Conservation (phyloP, 345 rosid species). For the Aquilaria malaccensis region DNA sequence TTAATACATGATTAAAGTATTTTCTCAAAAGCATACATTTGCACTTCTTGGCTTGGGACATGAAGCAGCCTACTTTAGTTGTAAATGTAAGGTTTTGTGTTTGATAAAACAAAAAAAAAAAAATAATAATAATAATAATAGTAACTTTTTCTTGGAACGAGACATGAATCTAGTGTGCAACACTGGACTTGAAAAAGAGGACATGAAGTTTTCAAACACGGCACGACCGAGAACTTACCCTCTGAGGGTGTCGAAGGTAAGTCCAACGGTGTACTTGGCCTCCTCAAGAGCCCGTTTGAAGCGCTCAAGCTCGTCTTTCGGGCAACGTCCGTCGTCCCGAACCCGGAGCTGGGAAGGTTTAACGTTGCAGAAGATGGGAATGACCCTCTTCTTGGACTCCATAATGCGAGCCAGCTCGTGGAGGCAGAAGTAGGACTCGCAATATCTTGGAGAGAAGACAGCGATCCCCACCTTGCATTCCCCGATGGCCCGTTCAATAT, state of each 20-base stretch:
- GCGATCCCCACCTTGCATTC: constrained; percentile 52
- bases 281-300: constrained; percentile 46
- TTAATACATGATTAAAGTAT: too few relatives aligned
- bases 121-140: neutral
- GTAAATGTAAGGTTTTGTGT: neutral
- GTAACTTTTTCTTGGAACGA: neutral
- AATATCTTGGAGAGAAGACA: constrained; percentile 65
- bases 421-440: constrained; percentile 66
- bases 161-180: too few relatives aligned
- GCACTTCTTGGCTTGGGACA: too few relatives aligned
- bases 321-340: constrained; percentile 23
- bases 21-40: too few relatives aligned
- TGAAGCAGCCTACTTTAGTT: neutral
- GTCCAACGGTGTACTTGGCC: constrained; percentile 67
- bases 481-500: constrained; percentile 41
- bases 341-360: constrained; percentile 62
- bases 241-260: constrained; percentile 47
- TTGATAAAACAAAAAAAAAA: neutral
- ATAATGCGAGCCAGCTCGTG: constrained; percentile 60
- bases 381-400: constrained; percentile 53
- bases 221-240: constrained; percentile 33
- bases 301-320: constrained; percentile 27
- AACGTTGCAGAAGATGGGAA: constrained; percentile 69
- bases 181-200: too few relatives aligned
- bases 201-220: neutral